phyloP scores from a whole-genome alignment of 2,329 filamentous ascomycete species.

The Ilyonectria sp. region DNA sequence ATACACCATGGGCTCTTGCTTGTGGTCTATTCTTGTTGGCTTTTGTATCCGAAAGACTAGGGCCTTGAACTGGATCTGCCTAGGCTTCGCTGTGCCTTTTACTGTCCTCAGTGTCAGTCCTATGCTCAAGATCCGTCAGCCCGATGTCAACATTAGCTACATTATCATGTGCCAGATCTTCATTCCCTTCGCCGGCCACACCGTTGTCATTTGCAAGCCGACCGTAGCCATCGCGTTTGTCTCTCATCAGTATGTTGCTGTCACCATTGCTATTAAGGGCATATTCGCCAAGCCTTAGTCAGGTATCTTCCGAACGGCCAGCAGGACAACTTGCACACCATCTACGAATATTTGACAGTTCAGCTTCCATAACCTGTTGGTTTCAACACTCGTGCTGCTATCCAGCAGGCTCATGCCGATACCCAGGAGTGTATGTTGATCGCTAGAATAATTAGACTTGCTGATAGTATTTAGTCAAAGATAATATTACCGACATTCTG shows the following conservation, averaged over 20 bases:
- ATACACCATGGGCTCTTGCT: slow-evolving; percentile 64
- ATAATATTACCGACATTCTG: too few species aligned
- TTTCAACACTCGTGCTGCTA: slow-evolving; percentile 56
- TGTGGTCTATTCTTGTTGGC: slow-evolving; percentile 65
- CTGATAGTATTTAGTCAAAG: neutral
- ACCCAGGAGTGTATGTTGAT: slow-evolving; percentile 56
- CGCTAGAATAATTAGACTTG: slow-evolving; percentile 34
- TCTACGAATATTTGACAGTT: slow-evolving; percentile 52
- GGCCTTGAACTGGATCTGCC: slow-evolving; percentile 67
- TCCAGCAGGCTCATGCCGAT: slow-evolving; percentile 60
- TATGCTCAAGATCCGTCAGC: slow-evolving; percentile 66
- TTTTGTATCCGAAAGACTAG: slow-evolving; percentile 64
- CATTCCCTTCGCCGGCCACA: too few species aligned
- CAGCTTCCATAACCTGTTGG: slow-evolving; percentile 57
- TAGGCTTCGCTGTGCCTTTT: slow-evolving; percentile 68
- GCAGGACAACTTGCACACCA: slow-evolving; percentile 57
- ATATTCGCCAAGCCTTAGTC: slow-evolving; percentile 49
- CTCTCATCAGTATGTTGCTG: too few species aligned
- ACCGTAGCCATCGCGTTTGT: too few species aligned
- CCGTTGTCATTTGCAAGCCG: too few species aligned
- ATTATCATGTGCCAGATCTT: too few species aligned
- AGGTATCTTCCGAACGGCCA: slow-evolving; percentile 53
- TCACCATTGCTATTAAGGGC: slow-evolving; percentile 10
- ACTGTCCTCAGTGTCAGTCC: slow-evolving; percentile 69
- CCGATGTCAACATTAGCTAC: too few species aligned